These are phyloP conservation scores for Claviceps quebecensis DNA, from an alignment of 2,329 filamentous ascomycete species.

Conservation along the genomic window DNA sequence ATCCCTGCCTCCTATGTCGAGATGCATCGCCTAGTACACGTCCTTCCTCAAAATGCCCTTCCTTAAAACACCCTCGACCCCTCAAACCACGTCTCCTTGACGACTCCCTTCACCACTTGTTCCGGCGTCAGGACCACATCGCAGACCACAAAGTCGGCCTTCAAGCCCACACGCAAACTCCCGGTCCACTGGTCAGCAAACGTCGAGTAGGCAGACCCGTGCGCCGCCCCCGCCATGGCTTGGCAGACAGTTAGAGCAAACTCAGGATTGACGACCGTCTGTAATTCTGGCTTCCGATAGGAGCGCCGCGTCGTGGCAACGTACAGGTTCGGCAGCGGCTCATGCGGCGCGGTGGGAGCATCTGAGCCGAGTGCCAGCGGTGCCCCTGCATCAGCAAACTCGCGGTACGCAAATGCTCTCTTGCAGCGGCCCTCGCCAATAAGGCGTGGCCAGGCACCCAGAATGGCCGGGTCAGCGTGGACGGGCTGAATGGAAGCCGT, in stretches of 20 bases:
- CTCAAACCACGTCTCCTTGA: constrained; percentile 40
- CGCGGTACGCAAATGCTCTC: constrained; percentile 48
- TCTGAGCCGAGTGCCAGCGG: constrained; percentile 44
- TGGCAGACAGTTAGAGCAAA: constrained; percentile 39
- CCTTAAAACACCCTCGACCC: constrained; percentile 26
- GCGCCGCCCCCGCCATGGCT: constrained; percentile 38
- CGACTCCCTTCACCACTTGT: constrained; percentile 29
- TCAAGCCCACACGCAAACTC: constrained; percentile 33
- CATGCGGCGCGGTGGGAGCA: constrained; percentile 43
- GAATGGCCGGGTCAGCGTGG: constrained; percentile 45
- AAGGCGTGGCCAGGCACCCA: constrained; percentile 45
- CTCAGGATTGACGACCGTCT: constrained; percentile 33
- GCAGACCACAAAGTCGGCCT: constrained; percentile 42
- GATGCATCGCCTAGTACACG: background rate
- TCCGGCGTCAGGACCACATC: constrained; percentile 35
- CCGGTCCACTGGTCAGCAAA: constrained; percentile 43
- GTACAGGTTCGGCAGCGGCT: constrained; percentile 41
- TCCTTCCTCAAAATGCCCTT: background rate
- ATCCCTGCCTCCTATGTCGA: background rate
- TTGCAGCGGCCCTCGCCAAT: constrained; percentile 39
- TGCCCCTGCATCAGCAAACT: constrained; percentile 42
- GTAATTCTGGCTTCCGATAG: constrained; percentile 30
- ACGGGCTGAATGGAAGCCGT: constrained; percentile 45
- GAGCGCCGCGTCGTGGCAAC: constrained; percentile 43
- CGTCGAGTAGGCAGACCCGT: constrained; percentile 42